Base-by-base conservation (phyloP, 495 filamentous ascomycete species). In the Penicillium canescens region DNA sequence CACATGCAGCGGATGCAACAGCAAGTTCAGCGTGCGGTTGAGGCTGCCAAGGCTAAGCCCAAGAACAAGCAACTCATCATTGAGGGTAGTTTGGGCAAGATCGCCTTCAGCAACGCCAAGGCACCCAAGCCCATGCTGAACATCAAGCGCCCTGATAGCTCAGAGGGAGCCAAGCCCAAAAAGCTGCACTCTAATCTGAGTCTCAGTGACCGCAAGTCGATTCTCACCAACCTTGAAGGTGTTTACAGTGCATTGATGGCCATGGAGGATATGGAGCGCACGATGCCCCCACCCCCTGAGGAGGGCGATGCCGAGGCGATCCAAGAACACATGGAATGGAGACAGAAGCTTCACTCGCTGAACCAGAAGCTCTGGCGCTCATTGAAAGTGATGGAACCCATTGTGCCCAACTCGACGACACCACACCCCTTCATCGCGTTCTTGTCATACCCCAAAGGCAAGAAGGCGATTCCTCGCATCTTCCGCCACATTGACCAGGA, bases 1-100 rank as follows among this genome's bases (percentile, higher is more conserved):
- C 94, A 99, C 66, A 87, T 98, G 80, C 94, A 97, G 63, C 85
- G 94, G 23, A 99, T 99, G 94, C 92, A 99, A 70, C 95, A 98
- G 64, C 94, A 99, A 67, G 94, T 99, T 20, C 92, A 96, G 65
- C 87, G 94, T 33, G 94, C 94, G 5, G 95, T 99, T 0, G 94
- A 98, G 59, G 95, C 94, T 3, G 95, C 95, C 33, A 98, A 98
- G 69, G 86, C 86, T 37, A 93, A 96, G 71, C 94, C 94, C 4
- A 99, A 99, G 76, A 96, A 92, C 65, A 96, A 96, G 71, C 91
- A 96, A 63, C 79, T 99, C n/a, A 91, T 97, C 16, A 91, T 99
- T 42, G 94, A 98, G 67, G 94, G 94, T n/a, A 97, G 91, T 60
- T 69, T 99, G 54, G 94, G 94, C 50, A 99, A 99, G 73, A 99